Evolutionary conservation across 345 rosid species (phyloP).

Genomic region (Eucalyptus pumila): DNA sequence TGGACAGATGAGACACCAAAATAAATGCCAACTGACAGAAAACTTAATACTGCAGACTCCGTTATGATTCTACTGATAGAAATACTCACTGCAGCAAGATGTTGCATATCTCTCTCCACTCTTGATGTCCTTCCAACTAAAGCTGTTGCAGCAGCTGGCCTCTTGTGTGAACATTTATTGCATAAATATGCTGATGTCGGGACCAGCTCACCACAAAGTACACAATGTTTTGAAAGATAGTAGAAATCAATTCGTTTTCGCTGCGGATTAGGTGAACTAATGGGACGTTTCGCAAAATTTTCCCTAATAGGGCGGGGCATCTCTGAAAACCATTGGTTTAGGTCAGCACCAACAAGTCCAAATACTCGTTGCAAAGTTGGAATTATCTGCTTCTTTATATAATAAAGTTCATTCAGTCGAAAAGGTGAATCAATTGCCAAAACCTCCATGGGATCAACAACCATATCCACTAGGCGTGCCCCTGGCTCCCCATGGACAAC

Average conservation of each 20-base stretch:
- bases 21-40: not conserved
- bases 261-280: constrained; percentile 30
- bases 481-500: constrained; percentile 96
- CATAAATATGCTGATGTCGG: constrained; percentile 57
- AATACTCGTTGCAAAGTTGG: constrained; percentile 85
- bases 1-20: not conserved
- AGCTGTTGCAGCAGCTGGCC: constrained; percentile 45
- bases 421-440: constrained; percentile 65
- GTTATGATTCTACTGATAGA: not conserved
- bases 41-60: not conserved
- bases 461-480: constrained; percentile 88
- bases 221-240: constrained; percentile 81
- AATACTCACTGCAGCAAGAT: constrained; percentile 65
- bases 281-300: constrained; percentile 38
- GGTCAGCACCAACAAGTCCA: constrained; percentile 80
- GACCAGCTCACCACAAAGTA: constrained; percentile 82
- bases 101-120: constrained; percentile 81
- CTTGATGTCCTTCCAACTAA: constrained; percentile 70
- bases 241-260: constrained; percentile 70
- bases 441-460: constrained; percentile 79
- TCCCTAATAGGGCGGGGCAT: constrained; percentile 81
- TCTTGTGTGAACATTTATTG: constrained; percentile 40
- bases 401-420: constrained; percentile 76
- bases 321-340: constrained; percentile 75
- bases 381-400: constrained; percentile 89